Percentiles rank a stretch among this genome's conserved stretches.
Conservation (phyloP, 2,329 filamentous ascomycete species). For the Hymenoscyphus scutula region DNA sequence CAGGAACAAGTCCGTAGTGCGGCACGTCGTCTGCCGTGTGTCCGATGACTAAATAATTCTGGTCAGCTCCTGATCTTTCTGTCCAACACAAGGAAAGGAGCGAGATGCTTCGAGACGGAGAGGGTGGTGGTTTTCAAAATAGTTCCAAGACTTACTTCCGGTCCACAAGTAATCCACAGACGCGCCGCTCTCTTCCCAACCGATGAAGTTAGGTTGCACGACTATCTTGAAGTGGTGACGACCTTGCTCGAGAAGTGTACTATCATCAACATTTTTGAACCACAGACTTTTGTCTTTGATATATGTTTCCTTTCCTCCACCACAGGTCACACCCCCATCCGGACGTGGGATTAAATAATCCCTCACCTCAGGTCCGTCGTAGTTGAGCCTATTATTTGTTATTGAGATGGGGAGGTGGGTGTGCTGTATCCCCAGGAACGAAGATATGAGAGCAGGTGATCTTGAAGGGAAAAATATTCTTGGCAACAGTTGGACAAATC, state of each 20-base stretch:
- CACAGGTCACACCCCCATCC: conserved; percentile 36
- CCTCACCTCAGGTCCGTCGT: conserved; percentile 3
- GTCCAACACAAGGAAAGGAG: neutral
- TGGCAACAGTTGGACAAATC: conserved; percentile 49
- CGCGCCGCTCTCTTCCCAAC: conserved; percentile 47
- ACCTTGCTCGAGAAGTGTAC: conserved; percentile 42
- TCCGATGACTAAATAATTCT: conserved; percentile 39
- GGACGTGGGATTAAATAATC: conserved; percentile 33
- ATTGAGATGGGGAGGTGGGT: conserved; percentile 33
- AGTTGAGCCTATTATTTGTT: conserved; percentile 42
- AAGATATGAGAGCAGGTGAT: conserved; percentile 39
- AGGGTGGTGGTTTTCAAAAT: too few species aligned
- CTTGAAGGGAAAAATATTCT: conserved; percentile 58
- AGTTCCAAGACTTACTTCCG: conserved; percentile 16
- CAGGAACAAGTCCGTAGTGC: conserved; percentile 44
- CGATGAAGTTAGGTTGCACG: conserved; percentile 47
- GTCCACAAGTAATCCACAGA: conserved; percentile 34
- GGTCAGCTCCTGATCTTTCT: neutral
- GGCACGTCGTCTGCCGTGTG: conserved; percentile 42
- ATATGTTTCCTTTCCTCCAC: conserved; percentile 37
- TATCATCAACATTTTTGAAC: conserved; percentile 47
- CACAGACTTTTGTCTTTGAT: conserved; percentile 38
- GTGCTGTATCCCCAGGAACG: conserved; percentile 24
- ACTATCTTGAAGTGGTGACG: conserved; percentile 46
- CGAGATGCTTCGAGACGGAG: too few species aligned